phyloP scores from a whole-genome alignment of 495 filamentous ascomycete species.

The Penicillium steckii region DNA sequence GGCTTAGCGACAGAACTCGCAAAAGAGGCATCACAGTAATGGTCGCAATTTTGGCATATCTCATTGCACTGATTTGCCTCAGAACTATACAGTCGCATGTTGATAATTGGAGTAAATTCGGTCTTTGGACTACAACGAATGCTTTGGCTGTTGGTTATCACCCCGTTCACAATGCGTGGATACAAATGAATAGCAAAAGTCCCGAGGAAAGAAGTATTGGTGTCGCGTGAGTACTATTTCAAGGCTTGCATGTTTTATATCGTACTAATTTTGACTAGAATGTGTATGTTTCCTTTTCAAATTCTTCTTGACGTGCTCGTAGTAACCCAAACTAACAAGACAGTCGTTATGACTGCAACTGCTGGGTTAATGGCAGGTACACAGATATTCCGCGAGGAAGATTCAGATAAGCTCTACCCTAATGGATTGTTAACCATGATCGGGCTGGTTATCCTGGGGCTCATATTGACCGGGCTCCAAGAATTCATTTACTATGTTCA shows the following conservation, averaged over 20 bases:
- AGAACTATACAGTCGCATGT: conserved; percentile 14
- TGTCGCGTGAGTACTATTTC: conserved; percentile 26
- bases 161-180: conserved; percentile 37
- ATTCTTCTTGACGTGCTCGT: neutral
- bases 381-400: conserved; percentile 29
- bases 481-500: conserved; percentile 8
- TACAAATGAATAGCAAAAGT: conserved; percentile 28
- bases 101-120: conserved; percentile 23
- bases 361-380: conserved; percentile 30
- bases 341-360: conserved; percentile 32
- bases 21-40: conserved; percentile 26
- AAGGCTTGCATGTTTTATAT: neutral
- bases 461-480: conserved; percentile 12
- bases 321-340: neutral
- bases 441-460: conserved; percentile 10
- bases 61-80: conserved; percentile 19
- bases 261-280: conserved; percentile 11
- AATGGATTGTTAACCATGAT: conserved; percentile 27
- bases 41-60: conserved; percentile 20
- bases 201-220: conserved; percentile 29
- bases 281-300: conserved; percentile 21
- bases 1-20: conserved; percentile 22
- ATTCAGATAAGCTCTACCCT: conserved; percentile 19
- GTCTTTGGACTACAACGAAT: conserved; percentile 33
- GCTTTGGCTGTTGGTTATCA: conserved; percentile 33